Percentiles rank a stretch among this genome's conserved stretches.
These are phyloP conservation scores for Tetrahymena borealis DNA, from an alignment of 73 alveolate species.

Conservation along the genomic window DNA sequence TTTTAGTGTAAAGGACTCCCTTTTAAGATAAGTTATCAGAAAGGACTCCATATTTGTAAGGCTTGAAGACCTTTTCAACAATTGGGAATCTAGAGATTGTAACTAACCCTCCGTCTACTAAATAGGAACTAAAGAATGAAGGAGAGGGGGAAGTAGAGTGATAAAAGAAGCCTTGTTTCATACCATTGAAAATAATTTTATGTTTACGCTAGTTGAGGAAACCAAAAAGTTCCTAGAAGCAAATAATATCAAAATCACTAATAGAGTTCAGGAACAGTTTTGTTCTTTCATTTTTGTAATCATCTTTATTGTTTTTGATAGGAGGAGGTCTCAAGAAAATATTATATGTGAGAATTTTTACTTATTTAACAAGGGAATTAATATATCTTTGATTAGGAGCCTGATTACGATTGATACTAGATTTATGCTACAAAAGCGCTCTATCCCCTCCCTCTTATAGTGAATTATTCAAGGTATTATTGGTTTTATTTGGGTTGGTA, in stretches of 20 bases:
- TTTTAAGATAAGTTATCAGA: constrained; percentile 70
- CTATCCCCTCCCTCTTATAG: too few species aligned
- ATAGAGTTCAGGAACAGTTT: constrained; percentile 23
- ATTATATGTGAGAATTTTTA: constrained; percentile 74
- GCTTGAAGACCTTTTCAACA: constrained; percentile 51
- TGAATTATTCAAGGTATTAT: too few species aligned
- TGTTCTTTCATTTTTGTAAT: constrained; percentile 78
- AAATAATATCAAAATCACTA: constrained; percentile 61
- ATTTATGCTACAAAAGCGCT: too few species aligned
- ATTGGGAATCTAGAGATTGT: constrained; percentile 74
- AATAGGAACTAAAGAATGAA: constrained; percentile 66
- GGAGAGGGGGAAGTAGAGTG: constrained; percentile 69
- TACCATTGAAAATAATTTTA: constrained; percentile 67
- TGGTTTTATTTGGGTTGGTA: too few species aligned
- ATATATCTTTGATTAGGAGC: neutral
- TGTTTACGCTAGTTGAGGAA: constrained; percentile 68
- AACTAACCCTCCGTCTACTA: constrained; percentile 87
- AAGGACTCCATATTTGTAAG: constrained; percentile 63
- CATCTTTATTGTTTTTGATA: constrained; percentile 64
- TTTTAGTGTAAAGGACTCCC: constrained; percentile 81
- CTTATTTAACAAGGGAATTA: neutral
- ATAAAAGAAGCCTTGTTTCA: constrained; percentile 67
- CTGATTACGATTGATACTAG: neutral
- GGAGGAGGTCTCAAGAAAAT: constrained; percentile 90
- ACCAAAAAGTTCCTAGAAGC: constrained; percentile 85